Percentiles rank a stretch among this genome's conserved stretches.
These are phyloP conservation scores for Allium sativum DNA, from an alignment of 106 monocot genomes.

Conservation along the genomic window DNA sequence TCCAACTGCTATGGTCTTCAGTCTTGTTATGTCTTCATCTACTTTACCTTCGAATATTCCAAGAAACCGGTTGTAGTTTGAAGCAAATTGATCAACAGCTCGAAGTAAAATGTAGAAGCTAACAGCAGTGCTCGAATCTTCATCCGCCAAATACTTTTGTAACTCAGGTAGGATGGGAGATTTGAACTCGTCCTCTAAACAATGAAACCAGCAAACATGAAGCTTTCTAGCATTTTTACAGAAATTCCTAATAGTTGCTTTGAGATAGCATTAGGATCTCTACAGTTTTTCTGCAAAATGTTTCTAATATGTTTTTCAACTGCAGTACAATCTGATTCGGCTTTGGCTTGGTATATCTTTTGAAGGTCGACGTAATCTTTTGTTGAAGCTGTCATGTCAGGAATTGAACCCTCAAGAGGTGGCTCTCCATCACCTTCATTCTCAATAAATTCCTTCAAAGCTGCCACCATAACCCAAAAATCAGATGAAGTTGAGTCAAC, in stretches of 20 bases:
- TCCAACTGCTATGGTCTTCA: slow-evolving; percentile 63
- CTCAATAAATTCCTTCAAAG: slow-evolving; percentile 93
- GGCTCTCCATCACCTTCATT: slow-evolving; percentile 86
- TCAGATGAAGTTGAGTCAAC: slow-evolving; percentile 67
- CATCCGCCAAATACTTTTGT: slow-evolving; percentile 76
- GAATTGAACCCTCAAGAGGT: slow-evolving; percentile 97
- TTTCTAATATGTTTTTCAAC: slow-evolving; percentile 57
- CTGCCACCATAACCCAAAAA: slow-evolving; percentile 94
- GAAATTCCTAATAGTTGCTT: slow-evolving; percentile 61
- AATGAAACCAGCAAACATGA: slow-evolving; percentile 77
- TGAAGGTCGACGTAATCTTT: slow-evolving; percentile 84
- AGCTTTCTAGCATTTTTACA: slow-evolving; percentile 95
- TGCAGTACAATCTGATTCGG: slow-evolving; percentile 71
- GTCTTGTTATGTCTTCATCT: slow-evolving; percentile 61
- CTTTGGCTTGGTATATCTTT: slow-evolving; percentile 91
- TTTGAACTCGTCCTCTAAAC: slow-evolving; percentile 75
- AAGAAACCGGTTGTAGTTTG: slow-evolving; percentile 76
- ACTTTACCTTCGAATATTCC: slow-evolving; percentile 68
- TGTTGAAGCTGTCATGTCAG: slow-evolving; percentile 97
- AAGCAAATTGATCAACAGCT: slow-evolving; percentile 77
- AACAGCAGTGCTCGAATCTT: slow-evolving; percentile 72
- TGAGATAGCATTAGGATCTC: slow-evolving; percentile 70
- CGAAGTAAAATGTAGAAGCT: slow-evolving; percentile 79
- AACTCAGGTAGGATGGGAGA: slow-evolving; percentile 54
- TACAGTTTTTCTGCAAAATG: slow-evolving; percentile 69